Evolutionary conservation across 345 rosid genomes (phyloP).

Genomic region (Salix koriyanagi): DNA sequence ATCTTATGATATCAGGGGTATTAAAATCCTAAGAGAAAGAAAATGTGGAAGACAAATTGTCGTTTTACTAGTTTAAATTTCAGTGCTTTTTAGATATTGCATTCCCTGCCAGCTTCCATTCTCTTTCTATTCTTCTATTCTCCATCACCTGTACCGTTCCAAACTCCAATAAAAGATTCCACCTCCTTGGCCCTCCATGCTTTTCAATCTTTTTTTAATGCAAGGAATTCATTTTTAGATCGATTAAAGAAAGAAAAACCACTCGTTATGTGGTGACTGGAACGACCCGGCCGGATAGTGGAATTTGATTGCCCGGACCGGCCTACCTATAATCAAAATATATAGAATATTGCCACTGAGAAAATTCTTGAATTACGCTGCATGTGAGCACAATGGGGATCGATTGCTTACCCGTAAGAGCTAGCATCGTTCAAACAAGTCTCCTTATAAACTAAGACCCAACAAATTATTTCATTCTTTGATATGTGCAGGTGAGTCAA

Average conservation of each 20-base stretch:
- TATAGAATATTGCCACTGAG: neutral
- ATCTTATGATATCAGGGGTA: neutral
- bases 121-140: conserved; percentile 48
- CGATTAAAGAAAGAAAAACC: neutral
- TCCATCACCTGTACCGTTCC: conserved; percentile 21
- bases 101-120: conserved; percentile 42
- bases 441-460: neutral
- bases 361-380: neutral
- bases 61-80: conserved; percentile 33
- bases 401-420: neutral
- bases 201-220: neutral
- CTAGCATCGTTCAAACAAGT: neutral
- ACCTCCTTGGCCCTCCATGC: conserved; percentile 2
- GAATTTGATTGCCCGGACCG: neutral
- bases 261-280: conserved; percentile 6
- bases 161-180: conserved; percentile 48
- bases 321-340: neutral
- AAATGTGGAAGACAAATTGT: conserved; percentile 1
- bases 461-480: neutral
- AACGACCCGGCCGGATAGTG: neutral
- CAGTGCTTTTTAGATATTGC: conserved; percentile 32
- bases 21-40: neutral
- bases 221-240: conserved; percentile 4
- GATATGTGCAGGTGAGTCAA: neutral
- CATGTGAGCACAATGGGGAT: neutral